Base-by-base conservation (phyloP, 164 flowering plant species). In the Pachysandra terminalis region DNA sequence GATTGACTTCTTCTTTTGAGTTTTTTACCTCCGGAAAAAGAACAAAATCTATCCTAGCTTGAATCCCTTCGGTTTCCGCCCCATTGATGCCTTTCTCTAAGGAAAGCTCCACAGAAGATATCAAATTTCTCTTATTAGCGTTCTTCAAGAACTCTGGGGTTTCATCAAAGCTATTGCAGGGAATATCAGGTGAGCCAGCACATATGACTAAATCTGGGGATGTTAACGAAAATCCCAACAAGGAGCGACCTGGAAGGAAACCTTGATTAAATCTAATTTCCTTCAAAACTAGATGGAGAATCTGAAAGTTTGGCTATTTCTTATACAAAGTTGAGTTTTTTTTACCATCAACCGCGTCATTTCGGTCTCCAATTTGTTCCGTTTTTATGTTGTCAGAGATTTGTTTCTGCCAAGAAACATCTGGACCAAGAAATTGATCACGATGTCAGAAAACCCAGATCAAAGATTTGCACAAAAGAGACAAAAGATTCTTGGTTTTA, bases 181-280 rank as follows among this genome's bases (percentile, higher is more conserved):
- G 73, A 17, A 82, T 71, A 59, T 84, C 90, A 7, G 93, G 97
- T 0, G 93, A 91, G 22, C 79, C 84, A 9, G 74, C 67, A 41
- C 90, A 79, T 8, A 83, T 71, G 19, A 91, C 88, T 68, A 91
- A 72, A 77, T 91, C 90, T 19, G 93, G 96, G 6, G 91, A 84
- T 52, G 84, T 75, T 26, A 85, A 55, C 0, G 90, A 80, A 78
- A 84, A 86, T 28, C 87, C 86, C 72, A 87, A 62, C 72, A 74
- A 52, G 14, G 82, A 78, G n/a, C 69, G 58, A 66, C 86, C 93
- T 89, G 58, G 8, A 53, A 63, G 37, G 17, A 9, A 21, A 63
- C 48, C 62, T 40, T 13, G 25, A 63, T 7, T 61, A 25, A 63
- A 75, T 63, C 41, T 54, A 71, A 15, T 60, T 37, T n/a, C n/a